phyloP scores from a whole-genome alignment of 208 protist genomes.

The Paratrypanosoma confusum region DNA sequence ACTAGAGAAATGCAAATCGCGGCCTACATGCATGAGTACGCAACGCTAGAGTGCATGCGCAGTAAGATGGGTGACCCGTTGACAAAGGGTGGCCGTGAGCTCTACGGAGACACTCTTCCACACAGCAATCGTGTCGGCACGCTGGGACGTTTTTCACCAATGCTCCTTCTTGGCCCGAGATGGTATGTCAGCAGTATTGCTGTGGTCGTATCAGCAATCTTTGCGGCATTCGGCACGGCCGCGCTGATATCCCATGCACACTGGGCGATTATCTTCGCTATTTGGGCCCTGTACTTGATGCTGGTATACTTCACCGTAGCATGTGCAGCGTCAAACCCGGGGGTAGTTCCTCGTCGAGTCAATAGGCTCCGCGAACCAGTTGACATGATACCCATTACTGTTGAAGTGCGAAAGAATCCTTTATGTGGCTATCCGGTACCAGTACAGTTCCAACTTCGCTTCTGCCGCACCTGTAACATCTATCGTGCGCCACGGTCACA shows the following conservation, averaged over 20 bases:
- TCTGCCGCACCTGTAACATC: conserved; percentile 38
- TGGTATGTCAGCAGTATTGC: conserved; percentile 1
- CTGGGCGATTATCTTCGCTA: conserved; percentile 17
- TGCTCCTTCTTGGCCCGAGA: conserved; percentile 2
- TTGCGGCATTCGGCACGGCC: conserved; percentile 11
- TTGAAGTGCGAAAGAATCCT: not conserved
- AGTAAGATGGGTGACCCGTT: too few species aligned
- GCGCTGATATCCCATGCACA: not conserved
- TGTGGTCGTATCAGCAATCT: conserved; percentile 4
- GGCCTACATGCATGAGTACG: too few species aligned
- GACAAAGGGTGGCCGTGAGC: too few species aligned
- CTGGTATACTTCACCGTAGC: conserved; percentile 6
- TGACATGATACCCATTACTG: conserved; percentile 14
- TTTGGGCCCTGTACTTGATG: conserved; percentile 4
- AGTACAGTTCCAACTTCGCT: conserved; percentile 29
- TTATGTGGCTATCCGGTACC: conserved; percentile 11
- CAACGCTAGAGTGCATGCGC: too few species aligned
- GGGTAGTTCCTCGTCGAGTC: conserved; percentile 22
- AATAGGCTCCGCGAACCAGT: conserved; percentile 13
- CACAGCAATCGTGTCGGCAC: too few species aligned
- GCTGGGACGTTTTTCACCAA: too few species aligned
- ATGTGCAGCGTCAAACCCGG: conserved; percentile 30
- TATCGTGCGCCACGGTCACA: conserved; percentile 45
- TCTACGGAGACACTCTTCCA: too few species aligned
- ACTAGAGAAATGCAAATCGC: too few species aligned